Conservation (phyloP, 306 rosid species). For the Castanopsis chinensis region DNA sequence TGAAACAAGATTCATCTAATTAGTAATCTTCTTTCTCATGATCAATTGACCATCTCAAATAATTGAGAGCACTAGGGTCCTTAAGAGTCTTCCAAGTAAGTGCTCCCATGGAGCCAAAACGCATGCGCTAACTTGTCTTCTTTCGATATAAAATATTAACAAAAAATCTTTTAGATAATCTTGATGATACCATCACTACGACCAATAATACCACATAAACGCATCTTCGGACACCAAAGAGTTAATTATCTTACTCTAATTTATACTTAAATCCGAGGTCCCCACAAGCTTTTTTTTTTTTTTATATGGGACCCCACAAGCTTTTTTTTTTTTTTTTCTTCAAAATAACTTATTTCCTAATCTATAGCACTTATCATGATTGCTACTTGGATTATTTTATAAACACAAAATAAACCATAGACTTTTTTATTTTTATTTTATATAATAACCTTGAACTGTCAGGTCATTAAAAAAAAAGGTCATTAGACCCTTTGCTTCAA, state of each 20-base stretch:
- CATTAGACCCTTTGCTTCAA: neutral
- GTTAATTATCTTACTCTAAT: constrained; percentile 21
- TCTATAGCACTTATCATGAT: neutral
- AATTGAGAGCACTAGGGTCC: constrained; percentile 15
- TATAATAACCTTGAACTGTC: neutral
- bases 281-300: constrained; percentile 20
- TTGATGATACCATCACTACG: constrained; percentile 19
- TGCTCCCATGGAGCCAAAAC: constrained; percentile 4
- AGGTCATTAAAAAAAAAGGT: neutral
- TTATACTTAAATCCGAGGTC: constrained; percentile 36
- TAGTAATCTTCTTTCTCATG: neutral
- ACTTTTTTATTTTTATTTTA: neutral
- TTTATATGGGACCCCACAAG: constrained; percentile 27
- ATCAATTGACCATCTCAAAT: constrained; percentile 26
- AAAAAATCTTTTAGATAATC: constrained; percentile 24
- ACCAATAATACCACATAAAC: constrained; percentile 17
- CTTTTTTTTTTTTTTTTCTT: constrained; percentile 15
- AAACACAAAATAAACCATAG: neutral
- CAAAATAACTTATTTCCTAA: constrained; percentile 12
- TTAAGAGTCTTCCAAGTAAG: constrained; percentile 14
- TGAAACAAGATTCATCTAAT: neutral
- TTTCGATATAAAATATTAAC: constrained; percentile 14
- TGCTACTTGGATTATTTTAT: constrained; percentile 1
- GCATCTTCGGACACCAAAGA: constrained; percentile 37
- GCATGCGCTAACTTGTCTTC: constrained; percentile 31